Evolutionary conservation across 306 rosid species (phyloP).

Genomic region (Gastrolobium villosum): DNA sequence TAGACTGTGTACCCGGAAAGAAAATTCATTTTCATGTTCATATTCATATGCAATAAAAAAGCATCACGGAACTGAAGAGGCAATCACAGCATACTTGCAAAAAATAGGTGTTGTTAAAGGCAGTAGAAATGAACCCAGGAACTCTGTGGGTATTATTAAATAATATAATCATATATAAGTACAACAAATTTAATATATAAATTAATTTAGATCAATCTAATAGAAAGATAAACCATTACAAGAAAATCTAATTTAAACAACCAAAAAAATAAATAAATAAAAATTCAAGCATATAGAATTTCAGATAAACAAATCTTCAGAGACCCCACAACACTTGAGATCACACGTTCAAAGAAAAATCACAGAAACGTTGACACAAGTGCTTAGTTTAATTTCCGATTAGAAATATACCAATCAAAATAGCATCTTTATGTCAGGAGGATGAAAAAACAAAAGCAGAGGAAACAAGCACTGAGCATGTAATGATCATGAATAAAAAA

Average conservation of each 20-base stretch:
- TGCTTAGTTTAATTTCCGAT: background rate
- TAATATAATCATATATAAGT: background rate
- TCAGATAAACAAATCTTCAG: conserved; percentile 5
- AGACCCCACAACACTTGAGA: conserved; percentile 49
- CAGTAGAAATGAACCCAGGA: background rate
- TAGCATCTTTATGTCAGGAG: background rate
- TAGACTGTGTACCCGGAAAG: background rate
- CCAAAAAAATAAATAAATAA: background rate
- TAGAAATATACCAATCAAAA: conserved; percentile 3
- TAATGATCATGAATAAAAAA: background rate
- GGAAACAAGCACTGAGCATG: too few species aligned
- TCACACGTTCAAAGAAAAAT: conserved; percentile 30
- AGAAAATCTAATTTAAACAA: background rate
- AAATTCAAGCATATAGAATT: conserved; percentile 24
- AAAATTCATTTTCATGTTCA: background rate
- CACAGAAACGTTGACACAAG: conserved; percentile 22
- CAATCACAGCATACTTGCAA: conserved; percentile 16
- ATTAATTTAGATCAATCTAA: conserved; percentile 29
- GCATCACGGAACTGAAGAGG: conserved; percentile 33
- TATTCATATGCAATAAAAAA: conserved; percentile 22
- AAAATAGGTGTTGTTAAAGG: conserved; percentile 5
- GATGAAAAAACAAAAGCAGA: too few species aligned
- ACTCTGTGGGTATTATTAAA: conserved; percentile 3
- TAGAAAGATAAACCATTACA: conserved; percentile 14
- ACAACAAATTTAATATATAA: background rate